Base-by-base conservation (phyloP, 768 basidiomycete genomes). In the Rhodotorula sphaerocarpa region DNA sequence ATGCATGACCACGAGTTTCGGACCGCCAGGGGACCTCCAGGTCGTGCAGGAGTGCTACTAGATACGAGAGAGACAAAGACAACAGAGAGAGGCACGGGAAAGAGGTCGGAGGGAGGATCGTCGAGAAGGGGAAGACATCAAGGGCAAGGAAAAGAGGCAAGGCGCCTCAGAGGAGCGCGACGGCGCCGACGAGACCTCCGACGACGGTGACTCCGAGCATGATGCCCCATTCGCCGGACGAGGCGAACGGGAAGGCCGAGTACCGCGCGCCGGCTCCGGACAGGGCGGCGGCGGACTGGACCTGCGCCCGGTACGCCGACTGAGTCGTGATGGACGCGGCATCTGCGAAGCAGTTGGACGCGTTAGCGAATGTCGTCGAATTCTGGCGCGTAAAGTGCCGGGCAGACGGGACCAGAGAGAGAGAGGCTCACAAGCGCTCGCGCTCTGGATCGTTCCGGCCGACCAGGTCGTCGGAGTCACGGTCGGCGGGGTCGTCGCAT, bases 131-230 rank as follows among this genome's bases (percentile, higher is more conserved):
- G 27, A 11, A 23, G 25, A n/a, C 21, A 46, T 12, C 27, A 7
- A 7, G 7, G 42, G 7, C 42, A 20, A 43, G 42, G 42, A 6
- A 20, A 43, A 15, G 14, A 14, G 14, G 10, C 15, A 20, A 21
- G 25, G 21, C 27, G 36, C 36, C 54, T 33, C 27, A 65, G 33
- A 65, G 54, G 16, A 65, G 54, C 12, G 63, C 63, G 18, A 65
- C 63, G 5, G 63, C 54, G 3, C 63, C 63, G 20, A 65, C 63
- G 16, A 59, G 15, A 10, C 58, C 63, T n/a, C 53, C 63, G 10
- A 65, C 54, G 47, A 65, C 42, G 0, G 63, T 57, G 12, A 59
- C 63, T 7, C 30, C 34, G 21, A 27, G 33, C 57, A 56, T 47
- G 42, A 65, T 31, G 18, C 47, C 43, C 63, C 63, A 59, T 43